These are phyloP conservation scores for Globisporangium sylvaticum DNA, from an alignment of 352 stramenopile species.

Conservation along the genomic window DNA sequence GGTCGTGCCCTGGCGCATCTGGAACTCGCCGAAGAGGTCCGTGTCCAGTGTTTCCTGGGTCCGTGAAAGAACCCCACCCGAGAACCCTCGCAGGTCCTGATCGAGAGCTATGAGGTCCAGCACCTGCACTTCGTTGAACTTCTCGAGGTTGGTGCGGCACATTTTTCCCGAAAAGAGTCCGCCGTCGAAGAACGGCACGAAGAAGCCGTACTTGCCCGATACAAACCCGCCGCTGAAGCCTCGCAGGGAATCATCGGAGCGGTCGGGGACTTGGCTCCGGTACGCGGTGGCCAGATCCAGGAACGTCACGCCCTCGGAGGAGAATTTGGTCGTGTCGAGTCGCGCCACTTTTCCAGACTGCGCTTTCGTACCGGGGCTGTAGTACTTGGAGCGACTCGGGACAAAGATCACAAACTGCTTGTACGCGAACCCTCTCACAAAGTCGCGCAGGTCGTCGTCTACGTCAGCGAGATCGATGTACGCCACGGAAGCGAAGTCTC, in stretches of 20 bases:
- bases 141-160: slow-evolving; percentile 75
- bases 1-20: slow-evolving; percentile 59
- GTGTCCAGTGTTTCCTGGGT: slow-evolving; percentile 39
- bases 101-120: slow-evolving; percentile 59
- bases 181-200: slow-evolving; percentile 75
- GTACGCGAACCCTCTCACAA: slow-evolving; percentile 70
- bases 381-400: slow-evolving; percentile 40
- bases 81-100: slow-evolving; percentile 40
- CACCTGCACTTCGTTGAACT: slow-evolving; percentile 74
- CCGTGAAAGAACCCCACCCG: slow-evolving; percentile 47
- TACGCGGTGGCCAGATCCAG: slow-evolving; percentile 51
- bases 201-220: slow-evolving; percentile 79
- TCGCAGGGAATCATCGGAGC: slow-evolving; percentile 50
- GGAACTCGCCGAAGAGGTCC: slow-evolving; percentile 59
- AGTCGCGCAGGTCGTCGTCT: slow-evolving; percentile 51
- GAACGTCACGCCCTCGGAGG: slow-evolving; percentile 33
- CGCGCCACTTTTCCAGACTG: slow-evolving; percentile 67
- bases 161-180: slow-evolving; percentile 62
- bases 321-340: slow-evolving; percentile 71
- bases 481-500: slow-evolving; percentile 50
- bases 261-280: slow-evolving; percentile 66
- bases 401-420: slow-evolving; percentile 70
- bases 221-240: slow-evolving; percentile 67
- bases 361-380: slow-evolving; percentile 19
- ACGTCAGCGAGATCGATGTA: slow-evolving; percentile 48